Percentiles rank a stretch among this genome's conserved stretches.
phyloP scores from a whole-genome alignment of 2,329 filamentous ascomycete species.

The Fusarium tuaranense region DNA sequence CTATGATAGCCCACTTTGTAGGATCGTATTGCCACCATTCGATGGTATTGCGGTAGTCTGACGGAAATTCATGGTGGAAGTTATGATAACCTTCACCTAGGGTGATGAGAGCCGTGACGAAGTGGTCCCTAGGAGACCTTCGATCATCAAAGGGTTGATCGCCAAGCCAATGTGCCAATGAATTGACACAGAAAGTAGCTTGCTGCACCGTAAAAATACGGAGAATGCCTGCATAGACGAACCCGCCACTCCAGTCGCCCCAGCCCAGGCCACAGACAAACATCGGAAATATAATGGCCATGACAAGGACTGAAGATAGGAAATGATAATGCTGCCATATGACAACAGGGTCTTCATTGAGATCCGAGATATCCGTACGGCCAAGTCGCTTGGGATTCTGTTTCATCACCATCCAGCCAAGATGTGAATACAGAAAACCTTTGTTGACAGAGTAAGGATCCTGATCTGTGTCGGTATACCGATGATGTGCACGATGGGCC shows the following conservation, averaged over 20 bases:
- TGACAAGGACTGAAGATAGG: constrained; percentile 80
- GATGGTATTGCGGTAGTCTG: constrained; percentile 90
- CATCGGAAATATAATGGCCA: constrained; percentile 81
- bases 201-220: constrained; percentile 92
- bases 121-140: constrained; percentile 89
- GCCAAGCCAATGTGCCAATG: constrained; percentile 72
- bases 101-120: constrained; percentile 86
- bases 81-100: constrained; percentile 94
- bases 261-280: constrained; percentile 81
- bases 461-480: constrained; percentile 93
- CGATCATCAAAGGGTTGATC: constrained; percentile 82
- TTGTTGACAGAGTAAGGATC: constrained; percentile 93
- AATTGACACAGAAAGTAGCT: constrained; percentile 94
- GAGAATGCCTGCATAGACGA: constrained; percentile 87
- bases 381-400: constrained; percentile 92
- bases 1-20: constrained; percentile 89
- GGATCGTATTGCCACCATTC: constrained; percentile 93
- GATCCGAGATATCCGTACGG: constrained; percentile 87
- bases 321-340: constrained; percentile 91
- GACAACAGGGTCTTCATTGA: constrained; percentile 87
- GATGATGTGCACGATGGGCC: constrained; percentile 88
- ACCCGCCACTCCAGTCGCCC: constrained; percentile 85
- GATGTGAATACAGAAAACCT: constrained; percentile 80
- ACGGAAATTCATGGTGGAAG: constrained; percentile 68
- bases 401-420: constrained; percentile 95